Evolutionary conservation across 352 stramenopile species (phyloP).

Genomic region (Pythium brassicae): DNA sequence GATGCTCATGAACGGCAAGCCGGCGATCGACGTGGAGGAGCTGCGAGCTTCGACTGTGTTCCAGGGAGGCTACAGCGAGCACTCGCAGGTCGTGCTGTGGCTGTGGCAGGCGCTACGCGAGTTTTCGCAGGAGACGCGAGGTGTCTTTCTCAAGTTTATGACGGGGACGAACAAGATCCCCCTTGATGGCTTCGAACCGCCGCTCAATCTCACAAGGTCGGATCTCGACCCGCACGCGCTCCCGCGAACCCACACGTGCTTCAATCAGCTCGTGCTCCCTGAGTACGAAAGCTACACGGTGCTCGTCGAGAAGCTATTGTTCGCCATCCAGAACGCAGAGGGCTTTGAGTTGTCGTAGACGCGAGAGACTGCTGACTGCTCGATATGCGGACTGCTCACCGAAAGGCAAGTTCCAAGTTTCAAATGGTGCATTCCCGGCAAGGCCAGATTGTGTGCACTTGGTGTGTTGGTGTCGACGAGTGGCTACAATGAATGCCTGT

Average conservation of each 20-base stretch:
- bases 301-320: slow-evolving; percentile 70
- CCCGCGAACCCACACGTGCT: slow-evolving; percentile 80
- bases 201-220: slow-evolving; percentile 81
- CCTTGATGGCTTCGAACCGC: slow-evolving; percentile 82
- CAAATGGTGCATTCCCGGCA: too few species aligned
- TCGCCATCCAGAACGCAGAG: slow-evolving; percentile 75
- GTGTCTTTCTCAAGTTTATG: slow-evolving; percentile 80
- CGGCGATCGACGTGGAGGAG: slow-evolving; percentile 81
- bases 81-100: slow-evolving; percentile 74
- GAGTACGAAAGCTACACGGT: slow-evolving; percentile 65
- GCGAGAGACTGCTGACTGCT: not conserved
- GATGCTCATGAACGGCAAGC: slow-evolving; percentile 50
- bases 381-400: not conserved
- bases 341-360: slow-evolving; percentile 74
- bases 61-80: slow-evolving; percentile 75
- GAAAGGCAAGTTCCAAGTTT: not conserved
- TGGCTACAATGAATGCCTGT: too few species aligned
- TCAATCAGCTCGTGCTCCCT: slow-evolving; percentile 87
- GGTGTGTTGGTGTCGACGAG: too few species aligned
- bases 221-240: slow-evolving; percentile 65
- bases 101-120: slow-evolving; percentile 75
- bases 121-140: slow-evolving; percentile 52
- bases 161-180: slow-evolving; percentile 82
- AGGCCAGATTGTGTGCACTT: too few species aligned
- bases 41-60: slow-evolving; percentile 75